Conservation (phyloP, 1,284 basidiomycete species). For the Tilletia walkeri region DNA sequence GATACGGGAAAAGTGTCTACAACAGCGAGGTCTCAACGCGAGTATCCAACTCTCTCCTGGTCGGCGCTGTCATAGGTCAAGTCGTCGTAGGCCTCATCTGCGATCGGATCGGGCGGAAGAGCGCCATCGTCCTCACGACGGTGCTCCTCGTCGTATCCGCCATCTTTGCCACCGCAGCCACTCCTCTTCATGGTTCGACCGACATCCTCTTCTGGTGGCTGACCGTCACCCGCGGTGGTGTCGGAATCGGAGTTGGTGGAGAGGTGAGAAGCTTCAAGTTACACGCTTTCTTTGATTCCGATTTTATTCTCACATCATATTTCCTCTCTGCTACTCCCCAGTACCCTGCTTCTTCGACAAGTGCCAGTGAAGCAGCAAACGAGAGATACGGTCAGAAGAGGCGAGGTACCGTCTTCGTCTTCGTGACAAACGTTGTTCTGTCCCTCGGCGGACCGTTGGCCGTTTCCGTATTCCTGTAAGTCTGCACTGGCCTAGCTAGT, state of each 20-base stretch:
- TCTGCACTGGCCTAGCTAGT: not conserved
- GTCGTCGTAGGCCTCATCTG: constrained; percentile 68
- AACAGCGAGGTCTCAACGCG: constrained; percentile 67
- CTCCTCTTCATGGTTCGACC: constrained; percentile 63
- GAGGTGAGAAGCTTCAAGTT: constrained; percentile 41
- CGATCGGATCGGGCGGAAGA: constrained; percentile 64
- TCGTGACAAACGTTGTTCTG: constrained; percentile 66
- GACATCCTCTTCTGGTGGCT: constrained; percentile 73
- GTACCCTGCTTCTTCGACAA: constrained; percentile 71
- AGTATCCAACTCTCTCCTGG: constrained; percentile 71
- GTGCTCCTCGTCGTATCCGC: constrained; percentile 70
- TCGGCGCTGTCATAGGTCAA: constrained; percentile 70
- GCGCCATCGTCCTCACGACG: constrained; percentile 64
- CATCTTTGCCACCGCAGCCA: constrained; percentile 70
- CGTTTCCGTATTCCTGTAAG: constrained; percentile 65
- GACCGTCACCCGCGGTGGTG: constrained; percentile 70
- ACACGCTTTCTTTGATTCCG: not conserved
- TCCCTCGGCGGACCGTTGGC: constrained; percentile 64
- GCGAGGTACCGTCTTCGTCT: constrained; percentile 71
- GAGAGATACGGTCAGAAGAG: constrained; percentile 64
- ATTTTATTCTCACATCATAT: not conserved
- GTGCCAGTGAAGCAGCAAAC: constrained; percentile 71
- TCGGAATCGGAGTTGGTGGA: constrained; percentile 72
- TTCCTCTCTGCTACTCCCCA: constrained; percentile 46
- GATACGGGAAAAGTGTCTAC: constrained; percentile 60